Evolutionary conservation across 805 yeast species (phyloP), one percentile per base, ranked within the genome.

Genomic region (Kodamaea leandrae): DNA sequence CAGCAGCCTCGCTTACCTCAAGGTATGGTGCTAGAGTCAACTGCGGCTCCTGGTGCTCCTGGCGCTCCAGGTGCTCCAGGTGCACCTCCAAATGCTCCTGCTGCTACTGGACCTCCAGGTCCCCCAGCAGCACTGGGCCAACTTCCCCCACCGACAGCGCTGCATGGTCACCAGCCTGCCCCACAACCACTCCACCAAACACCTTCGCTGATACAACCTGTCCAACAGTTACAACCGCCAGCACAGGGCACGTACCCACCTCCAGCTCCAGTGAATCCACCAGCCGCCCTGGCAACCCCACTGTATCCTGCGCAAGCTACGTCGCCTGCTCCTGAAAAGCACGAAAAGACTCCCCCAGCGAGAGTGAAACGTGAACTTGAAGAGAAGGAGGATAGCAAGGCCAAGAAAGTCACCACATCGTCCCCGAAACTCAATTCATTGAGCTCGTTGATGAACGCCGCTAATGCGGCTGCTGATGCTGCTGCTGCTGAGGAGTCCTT

Each of bases 1-100:
- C 77, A 80, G 60, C 82, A 83, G 62, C 77, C 82, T 48, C 66
- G 77, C 57, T 61, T 78, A 57, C 83, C 83, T 24, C 80, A 74
- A 44, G 79, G 80, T 4, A 78, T 82, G 73, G 76, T 81, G n/a
- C 80, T 82, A 57, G 74, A 68, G 50, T 60, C 66, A 41, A 60
- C 65, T 8, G 64, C 61, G 42, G 60, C 51, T 5, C 63, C 49
- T 14, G 51, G 45, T 8, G 40, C 48, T 23, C 52, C 46, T 1
- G 38, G 41, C 3, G 49, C 43, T 25, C 46, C 49, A 2, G 46
- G 46, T 12, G 44, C 49, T 16, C 45, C 46, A 36, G 47, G 39
- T 21, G 33, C 46, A 15, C 36, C 45, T 36, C 30, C 32, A 8
- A 28, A 19, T 3, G 30, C 32, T n/a, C 34, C 33, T 4, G 36